A percentile compares a stretch with the other conserved stretches of the same genome.
Evolutionary conservation across 2,329 filamentous ascomycete species (phyloP).

Genomic region (Phialemonium atrogriseum): DNA sequence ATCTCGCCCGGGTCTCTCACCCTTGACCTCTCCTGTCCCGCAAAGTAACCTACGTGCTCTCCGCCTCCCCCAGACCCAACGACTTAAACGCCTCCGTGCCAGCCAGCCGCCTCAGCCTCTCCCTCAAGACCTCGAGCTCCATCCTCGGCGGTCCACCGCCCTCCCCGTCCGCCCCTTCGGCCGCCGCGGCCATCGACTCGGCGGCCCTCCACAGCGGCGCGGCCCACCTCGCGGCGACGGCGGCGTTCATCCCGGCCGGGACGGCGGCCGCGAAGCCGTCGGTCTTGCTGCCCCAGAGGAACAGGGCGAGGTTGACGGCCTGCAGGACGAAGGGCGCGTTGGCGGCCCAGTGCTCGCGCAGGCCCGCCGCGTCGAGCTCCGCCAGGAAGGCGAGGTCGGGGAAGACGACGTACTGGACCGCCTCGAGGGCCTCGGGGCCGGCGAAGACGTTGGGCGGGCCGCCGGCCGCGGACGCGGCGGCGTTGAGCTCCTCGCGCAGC

Average conservation of each 20-base stretch:
- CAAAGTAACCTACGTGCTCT: too few species aligned
- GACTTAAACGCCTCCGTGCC: constrained; percentile 8
- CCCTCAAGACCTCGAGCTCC: constrained; percentile 14
- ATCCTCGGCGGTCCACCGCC: constrained; percentile 6
- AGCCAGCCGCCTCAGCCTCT: constrained; percentile 11
- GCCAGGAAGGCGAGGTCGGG: constrained; percentile 43
- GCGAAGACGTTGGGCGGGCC: constrained; percentile 31
- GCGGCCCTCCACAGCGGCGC: constrained; percentile 41
- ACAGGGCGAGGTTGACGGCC: constrained; percentile 52
- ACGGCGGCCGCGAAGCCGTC: constrained; percentile 40
- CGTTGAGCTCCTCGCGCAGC: constrained; percentile 54
- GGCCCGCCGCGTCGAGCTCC: constrained; percentile 29
- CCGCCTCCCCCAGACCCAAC: too few species aligned
- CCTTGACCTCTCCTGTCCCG: too few species aligned
- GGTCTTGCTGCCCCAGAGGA: constrained; percentile 38
- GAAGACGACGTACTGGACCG: constrained; percentile 54
- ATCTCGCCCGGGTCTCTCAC: too few species aligned
- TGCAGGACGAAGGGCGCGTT: constrained; percentile 49
- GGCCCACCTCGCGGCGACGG: constrained; percentile 51
- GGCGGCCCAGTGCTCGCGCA: constrained; percentile 43
- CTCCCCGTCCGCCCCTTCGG: constrained; percentile 2
- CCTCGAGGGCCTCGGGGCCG: constrained; percentile 46
- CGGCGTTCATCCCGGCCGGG: constrained; percentile 46
- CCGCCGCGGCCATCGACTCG: constrained; percentile 10
- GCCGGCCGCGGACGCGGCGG: constrained; percentile 19